Base-by-base conservation (phyloP, 1,139 yeast genomes). In the Lodderomyces pseudojiufengensis region DNA sequence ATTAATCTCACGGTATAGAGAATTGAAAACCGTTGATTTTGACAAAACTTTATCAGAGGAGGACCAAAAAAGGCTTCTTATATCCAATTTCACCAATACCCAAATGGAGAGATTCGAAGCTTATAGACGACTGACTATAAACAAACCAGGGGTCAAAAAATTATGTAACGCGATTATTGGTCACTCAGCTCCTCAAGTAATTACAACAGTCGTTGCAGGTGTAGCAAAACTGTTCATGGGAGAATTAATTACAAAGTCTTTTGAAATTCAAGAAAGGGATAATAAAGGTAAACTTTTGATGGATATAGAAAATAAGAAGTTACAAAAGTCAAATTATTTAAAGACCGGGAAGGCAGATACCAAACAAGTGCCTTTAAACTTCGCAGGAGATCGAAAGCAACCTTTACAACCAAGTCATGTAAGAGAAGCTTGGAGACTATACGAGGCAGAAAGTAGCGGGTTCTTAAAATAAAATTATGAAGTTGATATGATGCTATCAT, bases 41-140 rank as follows among this genome's bases (percentile, higher is more conserved):
- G 61, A 57, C 33, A 46, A 47, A 29, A 40, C 51, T 25, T 47
- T 65, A 29, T 43, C 49, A 8, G 70, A 68, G 32, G 73, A 67
- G 42, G 90, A 82, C 35, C 71, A 76, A 42, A 73, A 78, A 54
- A 73, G 84, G 45, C 52, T 88, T 20, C 62, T 90, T 43, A 73
- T 88, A 44, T 77, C 86, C 15, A 78, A 80, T 46, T 78, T 92
- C 53, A 81, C 84, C 41, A 77, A 76, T n/a, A 85, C 80, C 27
- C 97, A 92, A 54, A 82, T 86, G 82, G 81, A 81, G 42, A 62
- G 96, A 35, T 90, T 88, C 57, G 97, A 88, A 54, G 86, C 85
- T 9, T 88, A 81, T 55, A 73, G 96, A 46, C 70, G 97, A 47
- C 84, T 95, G 38, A 83, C 87, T 24, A 65, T 92, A 34, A 87